Evolutionary conservation across 225 moss, liverwort and hornwort genomes (phyloP).

Genomic region (Lunularia cruciata): DNA sequence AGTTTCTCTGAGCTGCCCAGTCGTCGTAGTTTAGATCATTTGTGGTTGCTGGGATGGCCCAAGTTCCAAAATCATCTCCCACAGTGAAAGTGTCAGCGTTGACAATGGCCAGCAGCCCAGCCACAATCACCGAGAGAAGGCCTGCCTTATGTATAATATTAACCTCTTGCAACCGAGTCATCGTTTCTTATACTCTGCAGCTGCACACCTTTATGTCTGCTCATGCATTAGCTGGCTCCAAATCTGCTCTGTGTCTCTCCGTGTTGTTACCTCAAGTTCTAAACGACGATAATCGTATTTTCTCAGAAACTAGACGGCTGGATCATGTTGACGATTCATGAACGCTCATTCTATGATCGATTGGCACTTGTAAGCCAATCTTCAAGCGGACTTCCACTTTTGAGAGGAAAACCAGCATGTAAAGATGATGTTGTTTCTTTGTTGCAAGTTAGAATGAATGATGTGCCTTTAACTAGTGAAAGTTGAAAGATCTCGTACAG

Average conservation of each 20-base stretch:
- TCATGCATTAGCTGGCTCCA: neutral
- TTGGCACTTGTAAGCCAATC: neutral
- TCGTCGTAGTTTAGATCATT: conserved; percentile 16
- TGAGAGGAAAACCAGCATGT: neutral
- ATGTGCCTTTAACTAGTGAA: too few species aligned
- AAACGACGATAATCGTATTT: too few species aligned
- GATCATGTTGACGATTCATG: neutral
- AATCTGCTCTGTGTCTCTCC: neutral
- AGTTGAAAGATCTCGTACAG: too few species aligned
- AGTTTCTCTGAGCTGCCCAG: conserved; percentile 7
- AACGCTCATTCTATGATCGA: neutral
- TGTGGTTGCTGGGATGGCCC: conserved; percentile 17
- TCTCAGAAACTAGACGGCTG: too few species aligned
- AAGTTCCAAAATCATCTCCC: conserved; percentile 13
- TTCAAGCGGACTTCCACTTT: neutral
- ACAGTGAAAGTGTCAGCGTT: conserved; percentile 17
- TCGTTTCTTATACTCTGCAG: neutral
- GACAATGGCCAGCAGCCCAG: neutral
- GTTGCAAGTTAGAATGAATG: neutral
- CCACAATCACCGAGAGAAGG: neutral
- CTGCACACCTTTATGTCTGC: neutral
- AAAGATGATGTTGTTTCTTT: neutral
- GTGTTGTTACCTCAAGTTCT: neutral
- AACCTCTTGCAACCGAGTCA: neutral
- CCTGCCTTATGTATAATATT: neutral